Conservation (phyloP, 805 yeast species). For the Torulaspora delbrueckii region DNA sequence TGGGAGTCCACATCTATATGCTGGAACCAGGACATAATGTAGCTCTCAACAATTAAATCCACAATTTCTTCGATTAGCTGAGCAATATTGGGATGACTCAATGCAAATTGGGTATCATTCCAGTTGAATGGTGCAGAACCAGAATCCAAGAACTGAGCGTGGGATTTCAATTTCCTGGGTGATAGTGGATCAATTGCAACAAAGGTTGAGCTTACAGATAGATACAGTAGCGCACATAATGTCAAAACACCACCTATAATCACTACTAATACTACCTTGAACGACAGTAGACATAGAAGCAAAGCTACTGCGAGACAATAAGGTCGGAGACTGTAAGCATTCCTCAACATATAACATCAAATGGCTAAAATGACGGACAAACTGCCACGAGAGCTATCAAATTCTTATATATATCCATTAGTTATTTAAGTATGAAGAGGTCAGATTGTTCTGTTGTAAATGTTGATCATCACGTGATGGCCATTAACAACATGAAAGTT, state of each 20-base stretch:
- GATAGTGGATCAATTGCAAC: slow-evolving; percentile 3
- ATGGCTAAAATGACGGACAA: neutral
- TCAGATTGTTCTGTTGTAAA: neutral
- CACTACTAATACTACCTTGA: neutral
- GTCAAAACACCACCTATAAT: neutral
- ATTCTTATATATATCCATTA: neutral
- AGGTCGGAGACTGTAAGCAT: neutral
- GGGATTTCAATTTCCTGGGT: neutral
- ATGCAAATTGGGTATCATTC: slow-evolving; percentile 4
- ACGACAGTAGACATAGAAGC: neutral
- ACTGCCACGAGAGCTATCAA: too few species aligned
- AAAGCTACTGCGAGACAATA: neutral
- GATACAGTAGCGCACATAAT: neutral
- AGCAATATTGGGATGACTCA: slow-evolving; percentile 29
- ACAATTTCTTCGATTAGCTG: slow-evolving; percentile 44
- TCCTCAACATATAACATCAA: slow-evolving; percentile 5
- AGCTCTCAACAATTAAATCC: slow-evolving; percentile 46
- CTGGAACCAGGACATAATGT: slow-evolving; percentile 52
- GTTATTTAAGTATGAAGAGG: neutral
- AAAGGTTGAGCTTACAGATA: neutral
- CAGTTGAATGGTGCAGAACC: neutral
- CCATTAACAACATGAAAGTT: too few species aligned
- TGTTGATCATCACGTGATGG: too few species aligned
- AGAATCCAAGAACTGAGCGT: neutral
- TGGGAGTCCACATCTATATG: slow-evolving; percentile 36